These are phyloP conservation scores for Diddensiella transvaalensis DNA, from an alignment of 805 yeast genomes.

Conservation along the genomic window DNA sequence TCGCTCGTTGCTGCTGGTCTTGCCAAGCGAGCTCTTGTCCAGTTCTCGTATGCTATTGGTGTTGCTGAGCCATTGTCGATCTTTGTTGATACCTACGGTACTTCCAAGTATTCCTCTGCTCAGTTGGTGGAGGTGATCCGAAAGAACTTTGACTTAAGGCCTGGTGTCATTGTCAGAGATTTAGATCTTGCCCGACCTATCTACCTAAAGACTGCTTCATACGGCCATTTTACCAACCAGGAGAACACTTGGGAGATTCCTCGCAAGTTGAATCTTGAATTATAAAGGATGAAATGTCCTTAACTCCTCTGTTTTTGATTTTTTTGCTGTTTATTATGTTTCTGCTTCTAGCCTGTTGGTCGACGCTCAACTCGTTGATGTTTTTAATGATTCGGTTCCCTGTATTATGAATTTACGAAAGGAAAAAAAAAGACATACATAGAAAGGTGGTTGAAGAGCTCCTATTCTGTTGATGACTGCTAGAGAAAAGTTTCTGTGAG, in stretches of 20 bases:
- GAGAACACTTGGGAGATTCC: conserved; percentile 98
- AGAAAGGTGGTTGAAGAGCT: not conserved
- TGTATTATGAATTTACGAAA: conserved; percentile 8
- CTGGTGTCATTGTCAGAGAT: conserved; percentile 97
- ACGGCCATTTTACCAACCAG: conserved; percentile 99
- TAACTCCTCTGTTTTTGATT: conserved; percentile 1
- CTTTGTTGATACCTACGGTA: conserved; percentile 97
- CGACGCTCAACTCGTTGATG: conserved; percentile 28
- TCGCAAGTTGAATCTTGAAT: conserved; percentile 42
- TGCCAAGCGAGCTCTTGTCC: conserved; percentile 96
- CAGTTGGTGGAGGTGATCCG: conserved; percentile 89
- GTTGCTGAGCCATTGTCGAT: conserved; percentile 99
- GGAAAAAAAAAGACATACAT: not conserved
- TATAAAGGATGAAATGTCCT: not conserved
- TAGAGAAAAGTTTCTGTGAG: too few relatives aligned
- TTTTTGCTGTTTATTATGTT: not conserved
- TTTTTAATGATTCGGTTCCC: conserved; percentile 1
- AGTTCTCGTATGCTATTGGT: conserved; percentile 99
- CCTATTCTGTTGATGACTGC: not conserved
- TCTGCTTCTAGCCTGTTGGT: conserved; percentile 1
- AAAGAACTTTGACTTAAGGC: conserved; percentile 97
- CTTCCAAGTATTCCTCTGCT: conserved; percentile 82
- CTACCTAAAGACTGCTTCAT: conserved; percentile 97
- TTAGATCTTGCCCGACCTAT: conserved; percentile 98
- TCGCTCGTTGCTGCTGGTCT: conserved; percentile 92